Evolutionary conservation across 345 rosid species (phyloP).

Genomic region (Boechera stricta): DNA sequence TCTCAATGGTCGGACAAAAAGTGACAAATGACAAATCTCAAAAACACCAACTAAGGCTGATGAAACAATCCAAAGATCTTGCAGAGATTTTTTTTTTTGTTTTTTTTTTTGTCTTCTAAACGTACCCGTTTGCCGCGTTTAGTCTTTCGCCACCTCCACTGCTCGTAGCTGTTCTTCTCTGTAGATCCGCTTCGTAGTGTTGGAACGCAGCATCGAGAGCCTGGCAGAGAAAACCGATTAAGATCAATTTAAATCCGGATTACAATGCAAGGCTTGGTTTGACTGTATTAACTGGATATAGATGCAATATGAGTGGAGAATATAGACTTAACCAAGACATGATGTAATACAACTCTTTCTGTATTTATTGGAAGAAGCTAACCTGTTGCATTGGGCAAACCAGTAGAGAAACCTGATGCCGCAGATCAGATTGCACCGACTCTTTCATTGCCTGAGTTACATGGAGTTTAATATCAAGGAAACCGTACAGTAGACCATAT

Average conservation of each 20-base stretch:
- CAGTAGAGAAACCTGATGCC: slow-evolving; percentile 86
- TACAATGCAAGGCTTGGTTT: background rate
- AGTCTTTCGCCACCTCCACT: too few relatives aligned
- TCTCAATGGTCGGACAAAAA: slow-evolving; percentile 28
- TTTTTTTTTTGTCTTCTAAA: slow-evolving; percentile 8
- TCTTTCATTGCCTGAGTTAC: slow-evolving; percentile 72
- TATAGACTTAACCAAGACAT: slow-evolving; percentile 6
- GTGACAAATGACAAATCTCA: slow-evolving; percentile 11
- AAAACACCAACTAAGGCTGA: slow-evolving; percentile 22
- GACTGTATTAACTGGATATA: background rate
- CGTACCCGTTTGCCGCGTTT: slow-evolving; percentile 33
- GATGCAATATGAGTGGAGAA: slow-evolving; percentile 1
- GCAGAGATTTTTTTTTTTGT: background rate
- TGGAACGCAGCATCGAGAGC: slow-evolving; percentile 52
- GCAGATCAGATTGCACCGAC: slow-evolving; percentile 74
- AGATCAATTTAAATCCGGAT: background rate
- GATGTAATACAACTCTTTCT: slow-evolving; percentile 10
- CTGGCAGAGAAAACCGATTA: slow-evolving; percentile 23
- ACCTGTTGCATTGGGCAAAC: slow-evolving; percentile 98
- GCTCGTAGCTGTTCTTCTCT: slow-evolving; percentile 43
- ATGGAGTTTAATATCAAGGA: background rate
- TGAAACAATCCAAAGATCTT: slow-evolving; percentile 5
- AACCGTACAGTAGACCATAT: background rate
- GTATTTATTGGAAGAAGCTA: slow-evolving; percentile 27
- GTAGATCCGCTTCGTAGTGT: slow-evolving; percentile 49